Percentiles rank a stretch among this genome's conserved stretches.
These are phyloP conservation scores for Aureobasidium namibiae DNA, from an alignment of 2,329 filamentous ascomycete genomes.

Conservation along the genomic window DNA sequence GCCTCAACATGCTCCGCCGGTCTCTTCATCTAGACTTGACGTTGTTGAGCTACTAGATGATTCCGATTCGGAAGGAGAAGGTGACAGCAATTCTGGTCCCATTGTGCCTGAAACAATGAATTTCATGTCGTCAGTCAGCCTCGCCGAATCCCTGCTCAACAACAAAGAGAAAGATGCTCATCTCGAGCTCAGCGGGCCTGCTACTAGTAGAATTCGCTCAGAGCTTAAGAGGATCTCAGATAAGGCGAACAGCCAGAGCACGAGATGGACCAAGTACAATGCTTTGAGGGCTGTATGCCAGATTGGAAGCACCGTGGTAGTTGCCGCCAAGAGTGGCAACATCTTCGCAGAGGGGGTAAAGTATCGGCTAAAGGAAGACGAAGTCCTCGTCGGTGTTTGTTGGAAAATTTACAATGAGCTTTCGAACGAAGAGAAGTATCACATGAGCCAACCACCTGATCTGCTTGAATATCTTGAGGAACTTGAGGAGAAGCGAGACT, in stretches of 20 bases:
- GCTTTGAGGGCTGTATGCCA: not conserved
- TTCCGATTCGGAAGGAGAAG: slow-evolving; percentile 19
- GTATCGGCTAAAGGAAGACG: not conserved
- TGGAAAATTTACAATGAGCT: not conserved
- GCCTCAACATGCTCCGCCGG: slow-evolving; percentile 14
- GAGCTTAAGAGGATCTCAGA: not conserved
- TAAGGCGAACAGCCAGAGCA: not conserved
- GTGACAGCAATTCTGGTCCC: not conserved
- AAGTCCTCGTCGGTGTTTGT: not conserved
- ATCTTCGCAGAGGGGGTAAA: slow-evolving; percentile 3
- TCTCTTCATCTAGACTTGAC: not conserved
- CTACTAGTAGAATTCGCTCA: not conserved
- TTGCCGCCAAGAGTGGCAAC: not conserved
- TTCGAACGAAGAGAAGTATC: not conserved
- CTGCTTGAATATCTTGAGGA: not conserved
- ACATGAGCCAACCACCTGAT: not conserved
- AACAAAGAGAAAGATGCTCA: slow-evolving; percentile 3
- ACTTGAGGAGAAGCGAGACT: slow-evolving; percentile 2
- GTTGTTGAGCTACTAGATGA: slow-evolving; percentile 9
- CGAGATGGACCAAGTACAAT: not conserved
- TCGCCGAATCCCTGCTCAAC: not conserved
- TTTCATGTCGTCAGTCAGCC: not conserved
- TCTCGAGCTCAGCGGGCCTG: not conserved
- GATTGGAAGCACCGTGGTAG: not conserved
- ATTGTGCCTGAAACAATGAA: not conserved